Evolutionary conservation across 257 asterid species (phyloP), one percentile per base, ranked within the genome.

Genomic region (Fraxinus pennsylvanica): DNA sequence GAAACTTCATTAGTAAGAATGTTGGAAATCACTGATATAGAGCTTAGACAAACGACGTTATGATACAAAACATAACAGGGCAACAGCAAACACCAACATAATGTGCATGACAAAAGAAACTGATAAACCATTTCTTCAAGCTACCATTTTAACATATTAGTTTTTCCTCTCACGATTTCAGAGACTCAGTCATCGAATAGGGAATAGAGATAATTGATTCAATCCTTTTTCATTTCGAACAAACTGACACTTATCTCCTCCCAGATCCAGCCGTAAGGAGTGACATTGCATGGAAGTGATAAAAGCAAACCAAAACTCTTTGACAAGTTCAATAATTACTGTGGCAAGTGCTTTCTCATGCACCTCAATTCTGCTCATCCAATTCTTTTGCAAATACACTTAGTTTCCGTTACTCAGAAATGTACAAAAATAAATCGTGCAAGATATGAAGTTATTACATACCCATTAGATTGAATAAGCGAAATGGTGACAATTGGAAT

Each of bases 381-480:
- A 72, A 39, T 54, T 59, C 21, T 59, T 19, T 59, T 59, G 67
- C 67, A 59, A 61, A 74, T 47, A 13, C 45, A 73, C 52, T 22
- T 67, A 73, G 78, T 73, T 68, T 74, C 54, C 63, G 75, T 68
- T n/a, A 13, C 80, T 10, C 4, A 61, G 66, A 79, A 19, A 54
- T 43, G 43, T 50, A 54, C 75, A 84, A 73, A 81, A 70, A 54
- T 7, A 32, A 52, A 68, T 25, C 19, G 30, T 19, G 69, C 27
- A 69, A 71, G 63, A 67, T 59, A 39, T 25, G 66, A 71, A 77
- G 75, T 7, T 4, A 66, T 63, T 80, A 79, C 94, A 74, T 91
- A 96, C 98, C 94, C 99, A 96, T 96, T 73, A 96, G 83, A 81
- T 96, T 96, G 92, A 96, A 93, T 80, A 96, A 84, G 77, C 99